Base-by-base conservation (phyloP, 176 grass and related monocot genomes). In the Zoysia pacifica region DNA sequence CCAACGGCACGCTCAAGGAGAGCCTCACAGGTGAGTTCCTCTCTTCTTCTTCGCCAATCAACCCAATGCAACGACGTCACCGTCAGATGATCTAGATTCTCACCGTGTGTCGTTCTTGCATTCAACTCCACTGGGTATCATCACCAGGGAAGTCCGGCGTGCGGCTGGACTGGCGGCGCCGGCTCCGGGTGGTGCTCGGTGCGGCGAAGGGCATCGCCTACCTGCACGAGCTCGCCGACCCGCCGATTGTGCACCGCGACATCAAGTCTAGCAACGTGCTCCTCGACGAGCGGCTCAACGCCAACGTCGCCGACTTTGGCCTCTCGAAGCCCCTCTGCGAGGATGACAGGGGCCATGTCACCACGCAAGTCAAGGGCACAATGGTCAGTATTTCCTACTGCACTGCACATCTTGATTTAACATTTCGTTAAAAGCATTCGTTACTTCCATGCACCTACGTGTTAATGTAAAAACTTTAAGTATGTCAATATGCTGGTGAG, bases 211-310 rank as follows among this genome's bases (percentile, higher is more conserved):
- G 94, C 53, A 74, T 97, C 41, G 81, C 91, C 20, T 97, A 97
- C 81, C 79, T 93, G 8, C 94, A 97, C 63, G 94, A 97, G 81
- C 88, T 97, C 35, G 94, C 91, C 11, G 88, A 91, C 53, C 94
- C 94, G 58, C 89, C 94, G 0, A 93, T 97, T 68, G 79, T 97
- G 6, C 94, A 97, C 81, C 90, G 94, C 15, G 94, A 93, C 67
- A 97, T 97, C 65, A 97, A 97, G 38, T 91, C 94, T 2, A 97
- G 94, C 81, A 97, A 97, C 45, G 80, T 93, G 2, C 91, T 97
- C 16, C 87, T 97, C 11, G 91, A 97, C 36, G 91, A 97, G 40
- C 80, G 88, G 13, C 82, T 97, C 61, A 93, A 97, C 64, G 91
- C 91, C 14, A 97, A 89, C 80, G 94, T 97, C 68, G 85, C 90